phyloP scores from a whole-genome alignment of 139 green algal species.

The Coccomyxa sp. region DNA sequence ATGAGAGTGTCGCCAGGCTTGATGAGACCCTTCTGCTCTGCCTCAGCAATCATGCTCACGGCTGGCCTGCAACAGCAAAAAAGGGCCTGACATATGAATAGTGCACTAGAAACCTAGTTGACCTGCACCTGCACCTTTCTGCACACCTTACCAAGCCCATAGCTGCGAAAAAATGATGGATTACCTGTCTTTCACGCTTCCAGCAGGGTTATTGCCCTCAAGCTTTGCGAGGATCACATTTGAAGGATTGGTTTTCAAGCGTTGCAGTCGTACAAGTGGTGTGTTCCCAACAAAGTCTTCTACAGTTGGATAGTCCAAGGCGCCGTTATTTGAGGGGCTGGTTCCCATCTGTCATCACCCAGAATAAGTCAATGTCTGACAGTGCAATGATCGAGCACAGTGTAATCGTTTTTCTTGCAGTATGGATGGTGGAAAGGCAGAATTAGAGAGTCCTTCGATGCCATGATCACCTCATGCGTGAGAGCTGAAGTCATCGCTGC shows the following conservation, averaged over 20 bases:
- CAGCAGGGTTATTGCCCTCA: slow-evolving; percentile 48
- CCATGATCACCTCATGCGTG: too few relatives aligned
- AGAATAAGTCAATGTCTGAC: too few relatives aligned
- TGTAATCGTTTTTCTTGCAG: too few relatives aligned
- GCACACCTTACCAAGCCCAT: neutral
- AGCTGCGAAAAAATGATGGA: neutral
- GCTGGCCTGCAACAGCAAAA: slow-evolving; percentile 26
- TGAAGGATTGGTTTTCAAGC: slow-evolving; percentile 16
- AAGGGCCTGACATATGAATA: neutral
- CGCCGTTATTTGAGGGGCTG: too few relatives aligned
- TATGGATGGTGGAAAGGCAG: too few relatives aligned
- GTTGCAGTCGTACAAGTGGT: slow-evolving; percentile 28
- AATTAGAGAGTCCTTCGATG: too few relatives aligned
- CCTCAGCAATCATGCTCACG: slow-evolving; percentile 45
- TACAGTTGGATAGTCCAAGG: slow-evolving; percentile 9
- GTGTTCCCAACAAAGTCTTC: slow-evolving; percentile 20
- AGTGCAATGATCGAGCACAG: too few relatives aligned
- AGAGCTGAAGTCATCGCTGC: too few relatives aligned
- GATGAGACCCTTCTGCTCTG: slow-evolving; percentile 34
- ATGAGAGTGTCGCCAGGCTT: slow-evolving; percentile 41
- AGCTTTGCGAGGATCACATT: slow-evolving; percentile 39
- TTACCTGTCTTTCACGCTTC: slow-evolving; percentile 43
- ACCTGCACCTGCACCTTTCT: neutral
- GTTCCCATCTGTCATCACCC: too few relatives aligned
- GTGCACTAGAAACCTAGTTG: neutral